Percentiles rank a stretch among this genome's conserved stretches.
Evolutionary conservation across 208 protist species (phyloP).

Genomic region (Paratrypanosoma confusum): DNA sequence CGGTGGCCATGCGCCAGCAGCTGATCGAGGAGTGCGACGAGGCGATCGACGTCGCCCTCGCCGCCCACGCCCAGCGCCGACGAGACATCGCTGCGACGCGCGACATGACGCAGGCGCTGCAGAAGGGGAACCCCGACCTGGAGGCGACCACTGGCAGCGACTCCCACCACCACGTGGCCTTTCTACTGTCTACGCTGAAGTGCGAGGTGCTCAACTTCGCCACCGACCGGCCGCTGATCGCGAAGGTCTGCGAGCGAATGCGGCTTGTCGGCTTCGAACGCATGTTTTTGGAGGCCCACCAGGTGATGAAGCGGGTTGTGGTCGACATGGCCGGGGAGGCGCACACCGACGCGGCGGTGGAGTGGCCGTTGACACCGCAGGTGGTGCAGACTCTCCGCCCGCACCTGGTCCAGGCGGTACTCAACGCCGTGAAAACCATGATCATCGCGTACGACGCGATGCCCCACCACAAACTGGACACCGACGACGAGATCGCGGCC

Average conservation of each 20-base stretch:
- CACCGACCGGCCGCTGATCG: slow-evolving; percentile 8
- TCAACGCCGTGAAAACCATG: slow-evolving; percentile 8
- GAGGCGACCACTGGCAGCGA: no score
- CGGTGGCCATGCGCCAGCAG: no score
- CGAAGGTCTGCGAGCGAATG: slow-evolving; percentile 3
- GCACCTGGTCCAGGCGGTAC: slow-evolving; percentile 6
- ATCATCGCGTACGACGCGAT: slow-evolving; percentile 10
- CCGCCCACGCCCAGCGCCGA: slow-evolving; percentile 1
- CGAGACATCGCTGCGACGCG: slow-evolving; percentile 2
- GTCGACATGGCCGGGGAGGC: slow-evolving; percentile 5
- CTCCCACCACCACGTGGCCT: slow-evolving; percentile 1
- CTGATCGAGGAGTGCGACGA: neutral
- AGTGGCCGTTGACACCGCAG: slow-evolving; percentile 3
- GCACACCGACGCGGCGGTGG: slow-evolving; percentile 1
- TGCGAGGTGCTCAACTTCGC: slow-evolving; percentile 8
- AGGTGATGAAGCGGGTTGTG: slow-evolving; percentile 6
- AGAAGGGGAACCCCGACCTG: neutral
- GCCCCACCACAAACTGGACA: slow-evolving; percentile 1
- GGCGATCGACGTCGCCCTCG: slow-evolving; percentile 1
- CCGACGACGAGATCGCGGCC: slow-evolving; percentile 8
- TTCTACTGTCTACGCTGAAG: slow-evolving; percentile 7
- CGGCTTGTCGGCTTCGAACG: neutral
- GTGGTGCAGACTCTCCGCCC: neutral
- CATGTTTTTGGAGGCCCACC: slow-evolving; percentile 10
- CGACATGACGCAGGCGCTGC: neutral